Evolutionary conservation across 805 yeast genomes (phyloP).

Genomic region (Debaryomyces castellii): DNA sequence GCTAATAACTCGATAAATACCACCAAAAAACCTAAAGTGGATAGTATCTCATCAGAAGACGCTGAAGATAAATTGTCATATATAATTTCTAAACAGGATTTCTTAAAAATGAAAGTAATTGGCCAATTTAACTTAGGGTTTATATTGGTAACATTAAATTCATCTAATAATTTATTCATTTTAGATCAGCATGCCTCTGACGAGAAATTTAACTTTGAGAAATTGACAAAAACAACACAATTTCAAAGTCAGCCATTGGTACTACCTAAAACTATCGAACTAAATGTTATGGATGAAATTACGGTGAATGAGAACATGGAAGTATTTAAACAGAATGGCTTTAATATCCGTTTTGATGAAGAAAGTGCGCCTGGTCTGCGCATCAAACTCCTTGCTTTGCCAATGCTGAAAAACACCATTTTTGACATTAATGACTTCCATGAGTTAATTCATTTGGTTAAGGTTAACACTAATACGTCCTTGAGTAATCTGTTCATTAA

Average conservation of each 20-base stretch:
- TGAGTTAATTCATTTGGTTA: constrained; percentile 70
- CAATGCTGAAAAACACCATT: constrained; percentile 66
- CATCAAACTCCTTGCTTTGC: constrained; percentile 60
- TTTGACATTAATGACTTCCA: constrained; percentile 71
- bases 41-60: constrained; percentile 20
- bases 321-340: constrained; percentile 75
- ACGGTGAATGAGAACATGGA: constrained; percentile 59
- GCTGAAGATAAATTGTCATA: constrained; percentile 62
- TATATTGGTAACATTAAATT: constrained; percentile 63
- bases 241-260: constrained; percentile 66
- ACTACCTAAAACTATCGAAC: constrained; percentile 53
- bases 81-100: constrained; percentile 70
- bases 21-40: not conserved
- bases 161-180: constrained; percentile 64
- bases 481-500: constrained; percentile 32
- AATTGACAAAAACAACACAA: constrained; percentile 52
- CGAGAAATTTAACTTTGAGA: constrained; percentile 90
- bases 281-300: constrained; percentile 78
- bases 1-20: not conserved
- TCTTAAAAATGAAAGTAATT: constrained; percentile 68
- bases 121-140: constrained; percentile 98
- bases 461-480: constrained; percentile 36
- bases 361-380: constrained; percentile 55
- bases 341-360: constrained; percentile 53
- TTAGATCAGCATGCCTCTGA: constrained; percentile 98